Evolutionary conservation across 768 basidiomycete species (phyloP), one percentile per base, ranked within the genome.

Genomic region (Hydnum rufescens): DNA sequence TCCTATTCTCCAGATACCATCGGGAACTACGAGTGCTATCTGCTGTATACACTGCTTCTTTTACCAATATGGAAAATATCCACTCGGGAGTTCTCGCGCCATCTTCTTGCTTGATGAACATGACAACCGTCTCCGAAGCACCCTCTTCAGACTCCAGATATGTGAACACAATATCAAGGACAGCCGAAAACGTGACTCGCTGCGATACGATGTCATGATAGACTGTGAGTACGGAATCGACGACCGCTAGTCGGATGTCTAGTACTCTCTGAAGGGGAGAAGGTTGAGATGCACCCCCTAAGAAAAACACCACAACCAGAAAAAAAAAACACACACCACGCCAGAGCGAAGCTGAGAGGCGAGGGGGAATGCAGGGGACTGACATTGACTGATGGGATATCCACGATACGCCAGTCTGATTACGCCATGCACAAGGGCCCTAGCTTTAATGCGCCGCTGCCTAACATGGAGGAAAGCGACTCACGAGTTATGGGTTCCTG

Each of bases 101-200:
- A 53, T 69, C 81, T 63, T 96, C 90, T 61, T 92, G 83, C 64
- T 93, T 92, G 61, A 96, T 74, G 16, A 80, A 89, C 68, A 92
- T 77, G 28, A 95, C 74, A 32, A 95, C 63, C 0, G 82, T 82
- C 64, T 93, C 90, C 28, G 68, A 70, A 3, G 59, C 57, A 0
- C 76, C 70, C 0, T 73, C 69, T 4, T 71, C 71, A n/a, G n/a
- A n/a, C n/a, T n/a, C n/a, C 34, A 92, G 74, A 64, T 84, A 93
- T 3, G 64, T 57, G 58, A 78, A 69, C 5, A 92, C 61, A 18
- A 71, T 70, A 3, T 63, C 53, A 5, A 93, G 70, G 48, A 92
- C 80, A 30, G 70, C 67, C 51, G 71, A 65, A 63, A 92, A 88
- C 0, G 78, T 66, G 0, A 78, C 72, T 47, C 73, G 68, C 60